Percentiles rank a stretch among this genome's conserved stretches.
Conservation (phyloP, 768 basidiomycete species). For the Glaciozyma martinii region DNA sequence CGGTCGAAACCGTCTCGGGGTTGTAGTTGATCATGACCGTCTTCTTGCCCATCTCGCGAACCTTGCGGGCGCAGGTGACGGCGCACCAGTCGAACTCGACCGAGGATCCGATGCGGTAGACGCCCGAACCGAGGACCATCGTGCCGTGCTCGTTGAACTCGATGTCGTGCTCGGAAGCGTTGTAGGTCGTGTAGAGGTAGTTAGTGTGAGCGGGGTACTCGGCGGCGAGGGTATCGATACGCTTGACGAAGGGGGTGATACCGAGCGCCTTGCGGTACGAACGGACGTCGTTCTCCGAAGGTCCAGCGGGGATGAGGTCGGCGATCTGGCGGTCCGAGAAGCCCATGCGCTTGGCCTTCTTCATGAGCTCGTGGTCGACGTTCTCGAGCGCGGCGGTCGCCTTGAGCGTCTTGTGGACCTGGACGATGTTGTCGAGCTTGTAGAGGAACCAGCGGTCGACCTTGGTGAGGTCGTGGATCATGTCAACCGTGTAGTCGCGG, state of each 20-base stretch:
- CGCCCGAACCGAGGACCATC: constrained; percentile 97
- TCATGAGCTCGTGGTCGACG: constrained; percentile 67
- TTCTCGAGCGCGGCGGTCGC: constrained; percentile 59
- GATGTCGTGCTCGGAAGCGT: constrained; percentile 90
- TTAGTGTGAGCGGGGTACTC: constrained; percentile 98
- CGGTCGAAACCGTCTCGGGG: constrained; percentile 97
- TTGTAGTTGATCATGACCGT: constrained; percentile 99
- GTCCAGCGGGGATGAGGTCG: constrained; percentile 54
- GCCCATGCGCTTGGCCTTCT: constrained; percentile 82
- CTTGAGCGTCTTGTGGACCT: constrained; percentile 67
- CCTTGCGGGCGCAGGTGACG: constrained; percentile 90
- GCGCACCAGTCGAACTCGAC: constrained; percentile 99
- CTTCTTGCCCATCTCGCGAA: constrained; percentile 82
- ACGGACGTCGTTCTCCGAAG: constrained; percentile 69
- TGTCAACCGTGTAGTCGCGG: constrained; percentile 79
- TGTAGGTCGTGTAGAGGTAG: constrained; percentile 99
- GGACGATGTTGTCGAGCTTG: constrained; percentile 98
- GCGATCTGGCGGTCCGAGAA: constrained; percentile 92
- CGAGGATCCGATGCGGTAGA: constrained; percentile 94
- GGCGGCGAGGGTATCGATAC: constrained; percentile 96
- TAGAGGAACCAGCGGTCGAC: constrained; percentile 99
- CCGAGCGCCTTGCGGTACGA: constrained; percentile 73
- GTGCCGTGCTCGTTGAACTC: constrained; percentile 92
- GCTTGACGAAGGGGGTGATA: constrained; percentile 95
- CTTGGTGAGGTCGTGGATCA: constrained; percentile 86